Base-by-base conservation (phyloP, 176 grass and related monocot genomes). In the Carex scoparia region DNA sequence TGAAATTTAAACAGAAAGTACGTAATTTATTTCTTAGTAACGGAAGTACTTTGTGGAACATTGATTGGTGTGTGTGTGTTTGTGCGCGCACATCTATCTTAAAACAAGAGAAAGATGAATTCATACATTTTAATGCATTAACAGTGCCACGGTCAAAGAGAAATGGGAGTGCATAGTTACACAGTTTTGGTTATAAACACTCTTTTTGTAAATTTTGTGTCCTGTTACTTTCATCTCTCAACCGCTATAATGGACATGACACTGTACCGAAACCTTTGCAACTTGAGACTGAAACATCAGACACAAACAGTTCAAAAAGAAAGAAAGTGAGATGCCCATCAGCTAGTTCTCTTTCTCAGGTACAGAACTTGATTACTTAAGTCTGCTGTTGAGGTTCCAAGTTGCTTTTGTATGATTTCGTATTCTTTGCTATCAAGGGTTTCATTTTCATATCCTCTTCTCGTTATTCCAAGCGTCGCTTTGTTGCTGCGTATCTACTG, bases 401-500 rank as follows among this genome's bases (percentile, higher is more conserved):
- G 63, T 83, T 69, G 81, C 81, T 66, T 83, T 83, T 83, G 44
- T 83, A 69, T 83, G 62, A 68, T 83, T 83, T 66, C 10, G 32
- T 62, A 83, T 83, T 83, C 44, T 40, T 83, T 83, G 40, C 81
- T 49, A 83, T 66, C 42, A 32, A 65, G 81, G 81, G 42, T 54
- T 68, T 65, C 16, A 67, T 83, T 83, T 7, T 64, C 37, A 40
- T 40, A 40, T 40, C 38, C 38, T 40, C 61, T 51, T 68, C 42
- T 83, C 59, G 28, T 81, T 63, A 63, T 81, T n/a, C 57, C 44
- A 63, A 35, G 32, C 55, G 51, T 83, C 55, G 62, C 63, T 83
- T 83, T 66, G 38, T 83, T 68, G 80, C 80, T 83, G 81, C 81
- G 63, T 83, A 83, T 83, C 63, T 65, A 83, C 81, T 68, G 81